Evolutionary conservation across 805 yeast genomes (phyloP).

Genomic region (Ogataea pignaliae): DNA sequence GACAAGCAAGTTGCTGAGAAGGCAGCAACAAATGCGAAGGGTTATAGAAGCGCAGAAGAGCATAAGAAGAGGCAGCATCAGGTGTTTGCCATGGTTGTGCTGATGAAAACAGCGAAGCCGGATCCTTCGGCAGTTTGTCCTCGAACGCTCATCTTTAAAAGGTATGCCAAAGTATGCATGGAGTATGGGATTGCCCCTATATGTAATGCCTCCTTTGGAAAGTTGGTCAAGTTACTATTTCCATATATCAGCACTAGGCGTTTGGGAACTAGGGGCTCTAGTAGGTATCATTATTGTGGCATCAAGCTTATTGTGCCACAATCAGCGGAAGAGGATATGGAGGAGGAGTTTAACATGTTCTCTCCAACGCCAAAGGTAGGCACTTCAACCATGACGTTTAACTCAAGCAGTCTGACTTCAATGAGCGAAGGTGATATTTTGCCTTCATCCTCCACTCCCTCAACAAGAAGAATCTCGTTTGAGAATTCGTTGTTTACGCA

Average conservation of each 20-base stretch:
- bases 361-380: conserved; percentile 11
- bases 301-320: conserved; percentile 34
- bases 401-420: neutral
- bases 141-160: conserved; percentile 63
- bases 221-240: conserved; percentile 57
- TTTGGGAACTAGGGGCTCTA: conserved; percentile 75
- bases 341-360: conserved; percentile 13
- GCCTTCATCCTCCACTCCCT: neutral
- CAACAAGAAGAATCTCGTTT: conserved; percentile 5
- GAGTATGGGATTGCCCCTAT: conserved; percentile 51
- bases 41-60: conserved; percentile 17
- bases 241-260: conserved; percentile 72
- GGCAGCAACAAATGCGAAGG: conserved; percentile 16
- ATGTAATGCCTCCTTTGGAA: conserved; percentile 77
- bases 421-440: neutral
- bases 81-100: conserved; percentile 78
- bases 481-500: conserved; percentile 9
- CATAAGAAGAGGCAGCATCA: conserved; percentile 59
- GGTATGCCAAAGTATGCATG: conserved; percentile 55
- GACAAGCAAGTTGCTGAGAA: conserved; percentile 19
- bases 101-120: conserved; percentile 57
- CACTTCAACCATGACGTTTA: conserved; percentile 11
- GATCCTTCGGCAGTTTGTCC: conserved; percentile 53
- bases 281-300: conserved; percentile 85
- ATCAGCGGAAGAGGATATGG: conserved; percentile 11